Evolutionary conservation across 495 filamentous ascomycete genomes (phyloP).

Genomic region (Daldinia vernicosa): DNA sequence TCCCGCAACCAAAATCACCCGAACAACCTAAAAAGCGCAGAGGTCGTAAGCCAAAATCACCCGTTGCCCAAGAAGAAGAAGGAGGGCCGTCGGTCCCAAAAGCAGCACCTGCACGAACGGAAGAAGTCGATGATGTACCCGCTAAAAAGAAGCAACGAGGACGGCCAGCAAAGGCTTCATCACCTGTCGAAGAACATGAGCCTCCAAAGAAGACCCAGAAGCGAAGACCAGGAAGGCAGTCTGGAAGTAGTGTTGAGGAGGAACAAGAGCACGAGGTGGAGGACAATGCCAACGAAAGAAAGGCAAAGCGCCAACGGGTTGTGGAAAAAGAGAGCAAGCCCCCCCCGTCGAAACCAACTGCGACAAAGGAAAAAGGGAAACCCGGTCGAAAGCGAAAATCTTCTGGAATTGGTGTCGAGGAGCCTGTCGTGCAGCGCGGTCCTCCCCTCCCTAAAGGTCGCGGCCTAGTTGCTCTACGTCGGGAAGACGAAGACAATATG

Average conservation of each 20-base stretch:
- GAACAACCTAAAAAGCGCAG: constrained; percentile 41
- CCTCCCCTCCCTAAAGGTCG: constrained; percentile 65
- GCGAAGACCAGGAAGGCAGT: constrained; percentile 35
- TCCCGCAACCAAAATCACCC: constrained; percentile 23
- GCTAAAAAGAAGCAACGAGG: constrained; percentile 47
- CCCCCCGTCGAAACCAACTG: constrained; percentile 29
- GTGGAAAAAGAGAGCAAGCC: constrained; percentile 30
- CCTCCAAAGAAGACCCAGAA: constrained; percentile 36
- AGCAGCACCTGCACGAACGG: constrained; percentile 35
- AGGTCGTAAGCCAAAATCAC: constrained; percentile 46
- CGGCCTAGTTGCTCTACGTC: constrained; percentile 75
- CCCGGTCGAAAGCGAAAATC: constrained; percentile 53
- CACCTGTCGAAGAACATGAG: constrained; percentile 21
- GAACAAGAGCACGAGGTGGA: constrained; percentile 31
- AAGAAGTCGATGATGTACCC: constrained; percentile 36
- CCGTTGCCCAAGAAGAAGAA: constrained; percentile 25
- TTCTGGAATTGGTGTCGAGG: constrained; percentile 52
- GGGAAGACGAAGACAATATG: constrained; percentile 64
- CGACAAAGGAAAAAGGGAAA: constrained; percentile 44
- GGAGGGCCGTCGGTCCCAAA: constrained; percentile 31
- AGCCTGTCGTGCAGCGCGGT: constrained; percentile 54
- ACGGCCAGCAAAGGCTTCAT: constrained; percentile 39
- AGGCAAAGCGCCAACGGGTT: constrained; percentile 41
- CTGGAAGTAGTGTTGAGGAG: constrained; percentile 24
- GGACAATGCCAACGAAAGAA: constrained; percentile 33